A percentile compares a stretch with the other conserved stretches of the same genome.
Conservation (phyloP, 2,329 filamentous ascomycete species). For the Aspergillus pseudoterreus region DNA sequence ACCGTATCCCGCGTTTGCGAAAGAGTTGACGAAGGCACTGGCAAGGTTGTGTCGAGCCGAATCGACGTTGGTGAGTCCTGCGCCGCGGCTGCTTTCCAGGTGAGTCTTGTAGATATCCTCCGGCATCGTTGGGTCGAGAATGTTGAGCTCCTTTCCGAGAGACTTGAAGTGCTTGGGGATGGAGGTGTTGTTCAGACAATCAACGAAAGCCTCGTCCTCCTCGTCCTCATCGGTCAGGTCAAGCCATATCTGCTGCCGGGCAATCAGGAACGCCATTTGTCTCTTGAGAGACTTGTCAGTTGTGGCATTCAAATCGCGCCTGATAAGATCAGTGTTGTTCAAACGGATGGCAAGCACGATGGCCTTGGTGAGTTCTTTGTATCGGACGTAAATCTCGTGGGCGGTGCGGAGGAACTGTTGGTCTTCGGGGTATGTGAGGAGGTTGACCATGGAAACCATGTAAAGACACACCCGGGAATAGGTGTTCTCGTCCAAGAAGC, state of each 20-base stretch:
- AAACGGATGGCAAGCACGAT: constrained; percentile 91
- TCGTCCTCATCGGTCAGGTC: constrained; percentile 59
- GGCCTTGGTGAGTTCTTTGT: constrained; percentile 89
- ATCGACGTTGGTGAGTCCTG: constrained; percentile 89
- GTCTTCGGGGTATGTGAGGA: constrained; percentile 96
- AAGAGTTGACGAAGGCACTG: constrained; percentile 93
- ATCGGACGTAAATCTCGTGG: constrained; percentile 88
- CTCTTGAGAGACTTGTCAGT: constrained; percentile 80
- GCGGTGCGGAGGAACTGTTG: constrained; percentile 90
- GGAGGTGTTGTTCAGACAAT: constrained; percentile 83
- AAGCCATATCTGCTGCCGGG: constrained; percentile 83
- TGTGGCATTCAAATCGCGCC: constrained; percentile 74
- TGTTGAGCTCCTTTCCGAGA: constrained; percentile 91
- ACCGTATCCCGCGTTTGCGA: constrained; percentile 92
- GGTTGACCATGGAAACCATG: constrained; percentile 98
- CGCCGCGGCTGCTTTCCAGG: constrained; percentile 88
- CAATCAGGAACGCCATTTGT: constrained; percentile 90
- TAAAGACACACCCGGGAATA: constrained; percentile 92
- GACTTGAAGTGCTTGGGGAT: constrained; percentile 91
- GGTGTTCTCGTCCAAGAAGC: constrained; percentile 89
- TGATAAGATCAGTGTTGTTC: constrained; percentile 81
- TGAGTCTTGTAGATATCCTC: constrained; percentile 99
- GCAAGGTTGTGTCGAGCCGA: constrained; percentile 94
- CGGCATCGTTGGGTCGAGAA: constrained; percentile 91
- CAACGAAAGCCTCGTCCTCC: constrained; percentile 70